Evolutionary conservation across 768 basidiomycete species (phyloP), one percentile per base, ranked within the genome.

Genomic region (Kwoniella dejecticola): DNA sequence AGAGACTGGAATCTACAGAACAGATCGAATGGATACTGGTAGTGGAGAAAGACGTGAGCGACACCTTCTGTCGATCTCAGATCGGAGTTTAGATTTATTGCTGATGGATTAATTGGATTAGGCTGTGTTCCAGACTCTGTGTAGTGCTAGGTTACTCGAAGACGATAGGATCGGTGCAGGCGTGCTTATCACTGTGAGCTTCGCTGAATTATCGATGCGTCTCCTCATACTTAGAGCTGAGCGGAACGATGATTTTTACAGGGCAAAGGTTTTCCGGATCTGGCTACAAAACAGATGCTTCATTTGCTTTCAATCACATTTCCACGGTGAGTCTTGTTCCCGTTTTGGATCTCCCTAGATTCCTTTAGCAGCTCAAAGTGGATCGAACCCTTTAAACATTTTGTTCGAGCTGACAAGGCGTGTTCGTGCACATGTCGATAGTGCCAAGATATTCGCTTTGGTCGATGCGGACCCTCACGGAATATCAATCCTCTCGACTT

Each of bases 231-330:
- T 24, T n/a, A n/a, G n/a, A n/a, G n/a, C n/a, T n/a, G n/a, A n/a
- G n/a, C n/a, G n/a, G 23, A 13, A 26, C 47, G 4, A 49, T 23
- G 3, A 50, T 40, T 12, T 41, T 26, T 12, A 1, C 67, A 96
- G 93, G 96, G 96, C 0, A 98, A 96, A 76, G 96, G 96, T 2
- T 98, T 95, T 79, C 96, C 96, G 0, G 96, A 99, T 74, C 79
- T 96, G 3, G 88, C 92, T 2, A 95, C 96, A 0, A 84, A 92
- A 6, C 87, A 94, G 66, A 83, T 98, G 6, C 84, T 94, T 45
- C 86, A 86, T 59, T 85, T 83, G 0, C 81, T 98, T 2, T 83
- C 88, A 0, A 83, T 86, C 38, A 83, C 84, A 31, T 83, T 91
- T 19, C 87, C 77, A 41, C 79, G 79, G 91, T 90, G 74, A 67